Evolutionary conservation across 2,329 filamentous ascomycete species (phyloP), one percentile per base, ranked within the genome.

Genomic region (Fusarium musae): DNA sequence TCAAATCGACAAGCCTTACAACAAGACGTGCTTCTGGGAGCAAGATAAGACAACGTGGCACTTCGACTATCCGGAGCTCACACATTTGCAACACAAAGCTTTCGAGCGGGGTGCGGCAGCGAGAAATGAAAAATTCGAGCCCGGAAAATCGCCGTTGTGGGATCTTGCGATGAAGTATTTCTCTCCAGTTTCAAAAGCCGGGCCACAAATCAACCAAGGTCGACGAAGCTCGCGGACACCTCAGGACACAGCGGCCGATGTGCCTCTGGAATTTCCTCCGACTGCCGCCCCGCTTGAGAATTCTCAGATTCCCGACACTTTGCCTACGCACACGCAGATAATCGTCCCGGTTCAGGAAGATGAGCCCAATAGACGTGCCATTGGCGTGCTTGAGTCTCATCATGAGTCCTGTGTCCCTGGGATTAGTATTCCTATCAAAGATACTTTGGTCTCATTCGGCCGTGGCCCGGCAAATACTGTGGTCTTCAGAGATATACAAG

Each of bases 361-460:
- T 26, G 76, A 77, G 15, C 72, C 72, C 2, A 77, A 83, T 9
- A 85, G 83, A 67, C 82, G 82, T 16, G 81, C 85, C 6, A 85
- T 94, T 4, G 94, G 93, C 12, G 88, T 89, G 61, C 83, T 97
- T 19, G 88, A 89, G 19, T 91, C 92, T 1, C 87, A 91, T 0
- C 77, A 87, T 0, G 90, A 89, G 19, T 97, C 95, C 0, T 87
- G 89, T 66, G 85, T 93, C 11, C 83, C 87, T 3, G 87, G 87
- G 28, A 87, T 93, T 30, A 88, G 87, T 1, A 85, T 97, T 37
- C 87, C 87, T 39, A 84, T 98, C 19, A 89, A 90, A 16, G 87
- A 90, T 44, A 89, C 90, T 7, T 83, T 93, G 73, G 90, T 92
- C 1, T 92, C 91, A 0, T 98, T 94, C 91, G 96, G 96, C 36